Conservation (phyloP, 1,284 basidiomycete species). For the Vanrija sp. region DNA sequence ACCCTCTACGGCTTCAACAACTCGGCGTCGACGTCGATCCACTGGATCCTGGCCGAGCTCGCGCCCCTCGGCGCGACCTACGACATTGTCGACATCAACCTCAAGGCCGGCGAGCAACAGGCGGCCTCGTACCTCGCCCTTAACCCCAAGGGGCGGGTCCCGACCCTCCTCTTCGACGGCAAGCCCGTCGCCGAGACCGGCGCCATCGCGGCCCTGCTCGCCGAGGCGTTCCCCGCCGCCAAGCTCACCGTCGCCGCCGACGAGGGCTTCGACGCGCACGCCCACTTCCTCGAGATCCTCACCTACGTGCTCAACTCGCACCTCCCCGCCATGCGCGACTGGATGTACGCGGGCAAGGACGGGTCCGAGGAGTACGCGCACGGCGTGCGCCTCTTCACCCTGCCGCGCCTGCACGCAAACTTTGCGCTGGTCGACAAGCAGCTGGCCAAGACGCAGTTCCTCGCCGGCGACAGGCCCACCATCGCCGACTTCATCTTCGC, state of each 20-base stretch:
- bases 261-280: slow-evolving; percentile 2
- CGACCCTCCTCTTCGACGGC: slow-evolving; percentile 13
- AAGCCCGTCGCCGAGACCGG: slow-evolving; percentile 19
- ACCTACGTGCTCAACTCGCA: slow-evolving; percentile 20
- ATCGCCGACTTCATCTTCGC: slow-evolving; percentile 11
- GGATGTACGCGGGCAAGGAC: slow-evolving; percentile 25
- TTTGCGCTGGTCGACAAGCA: slow-evolving; percentile 1
- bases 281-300: slow-evolving; percentile 19
- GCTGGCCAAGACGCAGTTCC: neutral
- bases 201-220: slow-evolving; percentile 19
- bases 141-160: slow-evolving; percentile 26
- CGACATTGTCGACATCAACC: slow-evolving; percentile 12
- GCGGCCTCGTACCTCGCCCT: slow-evolving; percentile 13
- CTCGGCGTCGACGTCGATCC: slow-evolving; percentile 19
- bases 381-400: slow-evolving; percentile 9
- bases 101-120: slow-evolving; percentile 17
- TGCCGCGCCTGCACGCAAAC: slow-evolving; percentile 8
- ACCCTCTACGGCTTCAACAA: slow-evolving; percentile 19
- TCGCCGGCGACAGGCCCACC: slow-evolving; percentile 1
- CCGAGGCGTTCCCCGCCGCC: slow-evolving; percentile 14
- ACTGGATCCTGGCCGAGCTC: slow-evolving; percentile 26
- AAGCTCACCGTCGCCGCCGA: slow-evolving; percentile 5
- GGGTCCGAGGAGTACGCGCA: slow-evolving; percentile 1
- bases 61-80: slow-evolving; percentile 10
- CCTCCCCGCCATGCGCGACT: slow-evolving; percentile 24